These are phyloP conservation scores for Pleoardoris graminearum DNA, from an alignment of 2,329 filamentous ascomycete genomes.

Conservation along the genomic window DNA sequence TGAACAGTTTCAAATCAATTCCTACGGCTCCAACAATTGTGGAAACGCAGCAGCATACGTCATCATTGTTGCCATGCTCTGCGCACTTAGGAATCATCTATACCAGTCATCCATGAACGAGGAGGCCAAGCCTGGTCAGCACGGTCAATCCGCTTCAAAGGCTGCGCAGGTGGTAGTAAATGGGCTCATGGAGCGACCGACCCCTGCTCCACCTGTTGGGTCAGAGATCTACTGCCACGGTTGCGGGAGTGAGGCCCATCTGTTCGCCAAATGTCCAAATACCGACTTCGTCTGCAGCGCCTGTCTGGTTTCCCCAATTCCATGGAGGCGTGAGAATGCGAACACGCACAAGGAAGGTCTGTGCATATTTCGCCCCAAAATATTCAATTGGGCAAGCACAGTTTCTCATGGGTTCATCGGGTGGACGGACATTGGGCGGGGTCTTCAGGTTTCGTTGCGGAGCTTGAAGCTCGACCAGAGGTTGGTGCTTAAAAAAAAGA, in stretches of 20 bases:
- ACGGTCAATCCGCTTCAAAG: constrained; percentile 14
- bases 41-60: constrained; percentile 21
- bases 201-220: constrained; percentile 19
- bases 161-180: constrained; percentile 14
- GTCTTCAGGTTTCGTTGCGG: too few relatives aligned
- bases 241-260: constrained; percentile 12
- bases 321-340: constrained; percentile 18
- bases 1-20: constrained; percentile 5
- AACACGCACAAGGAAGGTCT: constrained; percentile 12
- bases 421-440: too few relatives aligned
- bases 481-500: too few relatives aligned
- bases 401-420: too few relatives aligned
- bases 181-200: constrained; percentile 18
- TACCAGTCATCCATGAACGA: constrained; percentile 10
- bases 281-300: constrained; percentile 9
- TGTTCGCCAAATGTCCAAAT: constrained; percentile 9
- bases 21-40: constrained; percentile 7
- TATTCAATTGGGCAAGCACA: not conserved
- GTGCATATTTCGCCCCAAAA: constrained; percentile 1
- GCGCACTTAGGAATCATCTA: constrained; percentile 11
- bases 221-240: constrained; percentile 14
- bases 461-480: too few relatives aligned
- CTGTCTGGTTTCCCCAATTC: constrained; percentile 6
- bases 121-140: constrained; percentile 13
- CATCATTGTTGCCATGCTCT: constrained; percentile 18